Evolutionary conservation across 208 protist species (phyloP), one percentile per base, ranked within the genome.

Genomic region (Wallacemonas sp.): DNA sequence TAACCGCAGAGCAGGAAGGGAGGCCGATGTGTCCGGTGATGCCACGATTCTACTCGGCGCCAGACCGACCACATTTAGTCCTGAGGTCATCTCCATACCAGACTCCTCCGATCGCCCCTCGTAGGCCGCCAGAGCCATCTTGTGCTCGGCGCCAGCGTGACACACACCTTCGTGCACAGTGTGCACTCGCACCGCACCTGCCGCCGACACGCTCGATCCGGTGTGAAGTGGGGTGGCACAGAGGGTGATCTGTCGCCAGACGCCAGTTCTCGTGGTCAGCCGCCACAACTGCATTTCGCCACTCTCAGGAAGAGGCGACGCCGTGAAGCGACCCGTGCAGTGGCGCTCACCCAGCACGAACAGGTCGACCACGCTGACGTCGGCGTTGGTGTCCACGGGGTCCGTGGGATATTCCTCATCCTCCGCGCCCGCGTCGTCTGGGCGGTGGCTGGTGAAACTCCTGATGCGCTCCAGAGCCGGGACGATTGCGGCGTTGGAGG

Each of bases 171-270:
- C n/a, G n/a, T n/a, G n/a, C n/a, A n/a, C n/a, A n/a, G n/a, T n/a
- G n/a, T n/a, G n/a, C n/a, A n/a, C n/a, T n/a, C n/a, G n/a, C n/a
- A n/a, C n/a, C n/a, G n/a, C n/a, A n/a, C n/a, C n/a, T n/a, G n/a
- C n/a, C n/a, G n/a, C n/a, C n/a, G n/a, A n/a, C n/a, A n/a, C n/a
- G n/a, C n/a, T n/a, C n/a, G n/a, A n/a, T n/a, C n/a, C n/a, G n/a
- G n/a, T n/a, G n/a, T 12, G 9, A 9, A 48, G 17, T 22, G 42
- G 42, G 17, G 42, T 21, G 17, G 9, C 42, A 48, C 42, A 48
- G 26, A 62, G 24, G 12, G 4, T 4, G 15, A 62, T 19, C 42
- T 65, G 41, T 15, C 38, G 60, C 60, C 60, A 65, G 8, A 54
- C 32, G 21, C 60, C 42, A 4, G 32, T 54, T 3, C 6, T 13